Base-by-base conservation (phyloP, 495 filamentous ascomycete genomes). In the Bombardia bombarda region DNA sequence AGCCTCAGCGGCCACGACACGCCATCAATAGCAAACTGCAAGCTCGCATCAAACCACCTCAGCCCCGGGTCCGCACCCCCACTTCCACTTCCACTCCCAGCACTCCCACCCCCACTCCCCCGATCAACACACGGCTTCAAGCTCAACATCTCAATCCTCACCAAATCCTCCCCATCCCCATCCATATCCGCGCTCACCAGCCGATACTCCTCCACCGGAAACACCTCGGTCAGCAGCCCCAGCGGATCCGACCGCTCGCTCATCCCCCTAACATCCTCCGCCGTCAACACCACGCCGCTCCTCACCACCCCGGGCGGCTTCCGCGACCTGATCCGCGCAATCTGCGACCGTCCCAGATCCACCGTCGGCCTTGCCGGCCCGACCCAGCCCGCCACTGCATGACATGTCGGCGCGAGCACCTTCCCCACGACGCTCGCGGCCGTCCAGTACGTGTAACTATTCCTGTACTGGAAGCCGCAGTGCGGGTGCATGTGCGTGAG, bases 341-440 rank as follows among this genome's bases (percentile, higher is more conserved):
- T 79, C 54, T 85, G 76, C 1, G 70, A 76, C 14, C 75, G 74
- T 36, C 60, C 66, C 19, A 87, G 70, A 50, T 86, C 80, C 3
- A 62, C 53, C 6, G 76, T 75, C 10, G 77, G 78, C 6, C 73
- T 69, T 26, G 79, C 82, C 14, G 83, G 83, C 0, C 83, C 83
- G 32, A 86, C 64, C 83, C 83, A 87, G 28, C 69, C 74, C 10
- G 78, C 81, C 18, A 87, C 75, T 41, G 80, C 71, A 20, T 74
- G 75, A 54, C 83, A 84, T 16, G 82, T 82, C 42, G 82, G 84
- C 3, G 82, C 85, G 6, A 95, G 78, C 19, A 86, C 81, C 53
- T 85, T 86, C 18, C 82, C 83, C 6, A 86, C 78, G 45, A 87
- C 81, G 48, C 69, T 83, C 28, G 70, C 58, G 37, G 75, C 74